Percentiles rank a stretch among this genome's conserved stretches.
Evolutionary conservation across 1,139 yeast species (phyloP).

Genomic region (Barnettozyma hawaiiensis): DNA sequence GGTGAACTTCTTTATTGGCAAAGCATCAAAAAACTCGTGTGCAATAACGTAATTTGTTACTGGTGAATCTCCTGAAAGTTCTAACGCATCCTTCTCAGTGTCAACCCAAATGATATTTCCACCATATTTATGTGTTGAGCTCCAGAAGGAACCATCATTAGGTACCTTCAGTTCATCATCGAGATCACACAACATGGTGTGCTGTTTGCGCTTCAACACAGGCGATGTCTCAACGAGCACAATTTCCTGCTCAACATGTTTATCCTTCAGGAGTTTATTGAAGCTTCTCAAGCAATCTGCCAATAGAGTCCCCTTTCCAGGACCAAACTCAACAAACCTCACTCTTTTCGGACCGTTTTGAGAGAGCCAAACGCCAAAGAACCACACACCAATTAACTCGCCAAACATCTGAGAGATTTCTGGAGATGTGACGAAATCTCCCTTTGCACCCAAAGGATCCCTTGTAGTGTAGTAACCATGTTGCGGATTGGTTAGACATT

Average conservation of each 20-base stretch:
- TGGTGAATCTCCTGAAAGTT: conserved; percentile 13
- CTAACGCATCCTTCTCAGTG: conserved; percentile 50
- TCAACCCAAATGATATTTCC: conserved; percentile 62
- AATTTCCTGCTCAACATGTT: conserved; percentile 34
- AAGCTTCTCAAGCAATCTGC: conserved; percentile 52
- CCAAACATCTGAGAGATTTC: conserved; percentile 88
- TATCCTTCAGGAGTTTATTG: conserved; percentile 32
- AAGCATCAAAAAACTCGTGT: conserved; percentile 84
- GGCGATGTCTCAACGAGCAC: conserved; percentile 70
- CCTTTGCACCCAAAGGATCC: conserved; percentile 63
- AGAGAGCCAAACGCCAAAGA: conserved; percentile 51
- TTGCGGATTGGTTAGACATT: conserved; percentile 73
- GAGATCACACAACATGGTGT: conserved; percentile 46
- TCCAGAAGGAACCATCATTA: conserved; percentile 18
- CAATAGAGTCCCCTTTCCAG: conserved; percentile 81
- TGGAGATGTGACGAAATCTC: conserved; percentile 83
- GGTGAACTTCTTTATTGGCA: conserved; percentile 70
- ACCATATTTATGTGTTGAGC: conserved; percentile 42
- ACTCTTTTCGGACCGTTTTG: conserved; percentile 48
- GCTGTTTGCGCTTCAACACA: conserved; percentile 55
- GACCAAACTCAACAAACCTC: conserved; percentile 79
- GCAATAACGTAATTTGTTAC: conserved; percentile 64
- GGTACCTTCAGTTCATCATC: conserved; percentile 18
- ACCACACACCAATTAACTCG: conserved; percentile 79
- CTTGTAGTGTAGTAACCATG: conserved; percentile 77